Conservation (phyloP, 441 rosid genomes). For the Erodium moschatum region DNA sequence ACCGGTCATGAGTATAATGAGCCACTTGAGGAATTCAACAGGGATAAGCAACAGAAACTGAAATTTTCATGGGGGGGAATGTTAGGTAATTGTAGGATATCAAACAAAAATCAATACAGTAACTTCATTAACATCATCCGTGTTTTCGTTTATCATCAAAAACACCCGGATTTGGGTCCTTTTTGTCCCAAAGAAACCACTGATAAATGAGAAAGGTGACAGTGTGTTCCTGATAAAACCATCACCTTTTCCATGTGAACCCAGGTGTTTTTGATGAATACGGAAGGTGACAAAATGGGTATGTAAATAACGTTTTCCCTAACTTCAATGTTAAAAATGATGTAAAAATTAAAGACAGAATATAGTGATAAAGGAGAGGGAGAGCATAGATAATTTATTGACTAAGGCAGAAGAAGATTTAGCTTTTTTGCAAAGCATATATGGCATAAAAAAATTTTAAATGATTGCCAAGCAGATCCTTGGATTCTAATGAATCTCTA, state of each 20-base stretch:
- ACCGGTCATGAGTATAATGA: slow-evolving; percentile 65
- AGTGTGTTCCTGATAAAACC: too few relatives aligned
- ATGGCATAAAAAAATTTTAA: neutral
- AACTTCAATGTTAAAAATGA: neutral
- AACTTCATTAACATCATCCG: too few relatives aligned
- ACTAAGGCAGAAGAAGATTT: neutral
- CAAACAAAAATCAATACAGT: neutral
- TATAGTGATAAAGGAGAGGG: neutral
- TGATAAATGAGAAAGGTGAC: too few relatives aligned
- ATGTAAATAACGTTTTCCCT: neutral
- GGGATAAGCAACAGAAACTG: slow-evolving; percentile 84
- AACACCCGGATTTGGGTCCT: too few relatives aligned
- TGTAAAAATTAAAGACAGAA: neutral
- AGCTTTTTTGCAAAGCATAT: neutral
- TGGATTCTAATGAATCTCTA: neutral
- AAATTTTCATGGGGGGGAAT: slow-evolving; percentile 11
- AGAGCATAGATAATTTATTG: neutral
- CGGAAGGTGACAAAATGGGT: too few relatives aligned
- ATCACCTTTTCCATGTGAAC: too few relatives aligned
- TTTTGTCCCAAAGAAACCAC: too few relatives aligned
- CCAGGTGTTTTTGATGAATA: too few relatives aligned
- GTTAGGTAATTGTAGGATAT: slow-evolving; percentile 11
- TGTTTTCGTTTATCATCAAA: too few relatives aligned
- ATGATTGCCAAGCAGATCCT: neutral
- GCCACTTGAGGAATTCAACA: slow-evolving; percentile 71